Evolutionary conservation across 768 basidiomycete genomes (phyloP).

Genomic region (Russula foetens): DNA sequence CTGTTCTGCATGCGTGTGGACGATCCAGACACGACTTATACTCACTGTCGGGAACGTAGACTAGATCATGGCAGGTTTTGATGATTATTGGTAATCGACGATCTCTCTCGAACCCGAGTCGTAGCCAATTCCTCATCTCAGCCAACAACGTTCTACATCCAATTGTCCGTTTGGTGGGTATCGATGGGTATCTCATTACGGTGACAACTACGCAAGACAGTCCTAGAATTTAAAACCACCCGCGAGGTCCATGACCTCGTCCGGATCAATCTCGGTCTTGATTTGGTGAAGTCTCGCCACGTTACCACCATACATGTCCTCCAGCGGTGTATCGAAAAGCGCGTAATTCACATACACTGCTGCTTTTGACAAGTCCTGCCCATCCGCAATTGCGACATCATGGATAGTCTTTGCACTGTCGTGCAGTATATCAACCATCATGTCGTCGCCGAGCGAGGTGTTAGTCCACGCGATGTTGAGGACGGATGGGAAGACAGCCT

Average conservation of each 20-base stretch:
- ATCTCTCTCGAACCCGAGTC: too few species aligned
- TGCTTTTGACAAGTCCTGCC: constrained; percentile 15
- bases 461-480: background rate
- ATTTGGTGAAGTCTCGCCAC: constrained; percentile 10
- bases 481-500: background rate
- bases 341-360: constrained; percentile 18
- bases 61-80: too few species aligned
- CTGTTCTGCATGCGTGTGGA: too few species aligned
- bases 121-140: too few species aligned
- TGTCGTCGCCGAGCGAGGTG: constrained; percentile 33
- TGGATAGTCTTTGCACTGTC: background rate
- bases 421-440: constrained; percentile 34
- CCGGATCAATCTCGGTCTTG: constrained; percentile 11
- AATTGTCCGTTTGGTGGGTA: too few species aligned
- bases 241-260: constrained; percentile 21
- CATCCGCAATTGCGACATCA: constrained; percentile 18
- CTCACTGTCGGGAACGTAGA: too few species aligned
- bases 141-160: too few species aligned
- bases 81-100: too few species aligned
- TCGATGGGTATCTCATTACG: too few species aligned
- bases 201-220: too few species aligned
- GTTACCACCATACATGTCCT: constrained; percentile 19
- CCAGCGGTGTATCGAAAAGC: constrained; percentile 11
- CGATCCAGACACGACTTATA: too few species aligned
- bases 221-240: constrained; percentile 22